phyloP scores from a whole-genome alignment of 2,329 filamentous ascomycete species.

The Colletotrichum chrysophilum region DNA sequence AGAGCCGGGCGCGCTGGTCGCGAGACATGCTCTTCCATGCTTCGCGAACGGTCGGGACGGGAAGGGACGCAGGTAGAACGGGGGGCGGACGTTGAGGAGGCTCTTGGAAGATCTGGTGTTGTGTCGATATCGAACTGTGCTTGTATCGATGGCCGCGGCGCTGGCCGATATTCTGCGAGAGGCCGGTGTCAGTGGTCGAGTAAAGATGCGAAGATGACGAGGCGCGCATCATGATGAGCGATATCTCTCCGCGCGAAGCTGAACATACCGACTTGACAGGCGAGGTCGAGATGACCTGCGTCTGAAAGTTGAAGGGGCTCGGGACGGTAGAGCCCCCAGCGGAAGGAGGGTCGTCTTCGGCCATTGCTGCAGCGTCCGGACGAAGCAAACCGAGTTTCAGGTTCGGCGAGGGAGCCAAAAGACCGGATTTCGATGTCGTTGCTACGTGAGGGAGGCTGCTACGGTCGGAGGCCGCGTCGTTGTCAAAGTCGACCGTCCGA shows the following conservation, averaged over 20 bases:
- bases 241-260: not conserved
- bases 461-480: not conserved
- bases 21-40: slow-evolving; percentile 88
- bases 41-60: slow-evolving; percentile 87
- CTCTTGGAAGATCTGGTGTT: slow-evolving; percentile 95
- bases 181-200: slow-evolving; percentile 4
- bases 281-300: slow-evolving; percentile 75
- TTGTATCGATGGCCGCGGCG: slow-evolving; percentile 97
- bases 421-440: slow-evolving; percentile 24
- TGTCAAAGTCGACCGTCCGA: not conserved
- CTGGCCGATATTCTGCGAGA: slow-evolving; percentile 79
- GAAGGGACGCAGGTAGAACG: slow-evolving; percentile 88
- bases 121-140: slow-evolving; percentile 86
- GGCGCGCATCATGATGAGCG: not conserved
- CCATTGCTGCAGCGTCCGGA: slow-evolving; percentile 36
- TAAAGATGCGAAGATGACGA: not conserved
- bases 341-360: slow-evolving; percentile 31
- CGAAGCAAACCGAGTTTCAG: slow-evolving; percentile 21
- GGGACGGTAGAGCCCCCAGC: slow-evolving; percentile 36
- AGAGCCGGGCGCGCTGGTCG: slow-evolving; percentile 82
- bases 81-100: slow-evolving; percentile 85
- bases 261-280: slow-evolving; percentile 77
- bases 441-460: not conserved
- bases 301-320: slow-evolving; percentile 95
- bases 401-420: slow-evolving; percentile 4